phyloP scores from a whole-genome alignment of 1,284 basidiomycete genomes.

The Cutaneotrichosporon sp. region DNA sequence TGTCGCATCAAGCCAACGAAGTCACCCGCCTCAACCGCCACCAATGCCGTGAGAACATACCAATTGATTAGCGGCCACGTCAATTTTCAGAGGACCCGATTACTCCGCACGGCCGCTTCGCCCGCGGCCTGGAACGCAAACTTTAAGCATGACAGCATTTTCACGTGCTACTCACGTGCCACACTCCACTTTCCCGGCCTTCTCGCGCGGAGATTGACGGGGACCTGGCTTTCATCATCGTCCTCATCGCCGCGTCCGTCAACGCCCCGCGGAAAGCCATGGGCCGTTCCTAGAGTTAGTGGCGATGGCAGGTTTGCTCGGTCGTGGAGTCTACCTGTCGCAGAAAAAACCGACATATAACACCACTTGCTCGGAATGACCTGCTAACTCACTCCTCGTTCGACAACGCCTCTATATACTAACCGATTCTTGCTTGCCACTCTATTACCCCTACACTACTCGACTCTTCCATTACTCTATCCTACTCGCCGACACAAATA shows the following conservation, averaged over 20 bases:
- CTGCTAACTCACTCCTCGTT: not conserved
- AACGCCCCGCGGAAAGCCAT: not conserved
- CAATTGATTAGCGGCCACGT: too few relatives aligned
- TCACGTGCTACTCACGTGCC: too few relatives aligned
- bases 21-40: too few relatives aligned
- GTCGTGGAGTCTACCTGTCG: too few relatives aligned
- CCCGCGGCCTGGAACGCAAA: too few relatives aligned
- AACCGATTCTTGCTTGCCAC: not conserved
- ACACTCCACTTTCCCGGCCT: too few relatives aligned
- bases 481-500: not conserved
- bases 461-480: not conserved
- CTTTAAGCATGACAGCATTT: too few relatives aligned
- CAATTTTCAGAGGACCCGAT: too few relatives aligned
- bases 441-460: not conserved
- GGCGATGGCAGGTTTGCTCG: not conserved
- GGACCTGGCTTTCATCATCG: not conserved
- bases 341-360: not conserved
- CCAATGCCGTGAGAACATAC: too few relatives aligned
- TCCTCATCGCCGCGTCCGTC: not conserved
- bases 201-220: conserved; percentile 8
- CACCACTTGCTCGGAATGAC: not conserved
- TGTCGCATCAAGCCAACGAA: too few relatives aligned
- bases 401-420: not conserved
- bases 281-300: not conserved
- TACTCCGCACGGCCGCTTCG: too few relatives aligned